Evolutionary conservation across 805 yeast genomes (phyloP), one percentile per base, ranked within the genome.

Genomic region (Metschnikowia lochheadii): DNA sequence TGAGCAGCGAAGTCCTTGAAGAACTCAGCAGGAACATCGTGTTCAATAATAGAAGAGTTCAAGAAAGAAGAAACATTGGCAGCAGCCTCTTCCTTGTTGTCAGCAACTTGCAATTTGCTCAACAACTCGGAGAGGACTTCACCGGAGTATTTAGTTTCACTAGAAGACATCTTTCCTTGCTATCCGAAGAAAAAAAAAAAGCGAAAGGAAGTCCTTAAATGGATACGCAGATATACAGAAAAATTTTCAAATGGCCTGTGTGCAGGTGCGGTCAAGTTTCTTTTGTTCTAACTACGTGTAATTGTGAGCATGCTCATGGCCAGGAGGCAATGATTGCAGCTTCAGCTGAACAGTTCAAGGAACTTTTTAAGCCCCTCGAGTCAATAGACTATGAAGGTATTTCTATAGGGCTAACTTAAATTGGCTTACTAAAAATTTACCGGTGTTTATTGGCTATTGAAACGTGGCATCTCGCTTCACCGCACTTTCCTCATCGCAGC

Each of bases 1-100:
- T 94, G 83, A 65, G 80, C 81, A 70, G 80, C 77, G 71, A 94
- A 82, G 71, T 85, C 82, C 57, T 73, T 74, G 74, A 92, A 89
- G 82, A 92, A 90, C 66, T 82, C 84, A 66, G 77, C 84, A 66
- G 99, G 98, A 61, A 90, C 94, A 77, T 92, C 98, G 76, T 94
- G 98, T 80, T 94, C 99, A 72, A 92, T 91, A 77, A 91, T 90
- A 69, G 92, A 88, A 63, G 97, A 95, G 78, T 92, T 92, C 75
- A 94, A 82, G 81, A 94, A 91, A 56, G 94, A 81, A 60, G 98
- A 83, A 65, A 94, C 88, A 70, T 88, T 89, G 65, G 86, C 72
- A 68, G 97, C 94, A 70, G 95, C 91, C 69, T 81, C 84, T 56
- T 82, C 84, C 73, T 91, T 84, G 70, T 83, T 85, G 66, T 89